Base-by-base conservation (phyloP, 352 stramenopile species). In the Globisporangium mamillatum region DNA sequence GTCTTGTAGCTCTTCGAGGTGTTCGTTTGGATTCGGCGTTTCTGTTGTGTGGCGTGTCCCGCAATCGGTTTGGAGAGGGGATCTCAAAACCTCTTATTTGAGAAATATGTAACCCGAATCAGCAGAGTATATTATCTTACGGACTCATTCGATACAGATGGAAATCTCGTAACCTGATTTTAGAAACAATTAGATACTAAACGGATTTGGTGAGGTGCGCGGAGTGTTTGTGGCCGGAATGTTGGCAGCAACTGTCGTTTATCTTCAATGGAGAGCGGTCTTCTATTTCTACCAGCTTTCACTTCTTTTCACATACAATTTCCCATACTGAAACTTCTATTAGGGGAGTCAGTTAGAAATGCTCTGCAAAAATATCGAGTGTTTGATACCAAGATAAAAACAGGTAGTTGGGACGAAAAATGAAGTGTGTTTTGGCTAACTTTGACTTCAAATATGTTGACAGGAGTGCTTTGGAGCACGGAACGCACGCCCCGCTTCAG, bases 1-100 rank as follows among this genome's bases (percentile, higher is more conserved):
- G 10, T n/a, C 22, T 57, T 14, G 53, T 8, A 27, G 53, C 4
- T 27, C 22, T 57, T 32, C 6, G 10, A 34, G 54, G 16, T 60
- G 6, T 60, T 46, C 55, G 32, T 60, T 25, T 27, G 27, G 16
- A 41, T 60, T 60, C 54, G 22, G 22, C 32, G 32, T 38, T 38
- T 38, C 16, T 14, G 20, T 24, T 20, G 8, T 3, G 8, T n/a
- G 10, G 54, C 25, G 18, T 60, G 55, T 41, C 27, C 27, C 54
- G 54, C 54, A 44, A 44, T 60, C 55, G 55, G 6, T 27, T 60
- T 60, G 4, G 27, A 38, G 53, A 32, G 50, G 50, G n/a, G n/a
- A 32, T 56, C n/a, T 12, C 20, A 32, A 8, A 32, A 32, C 12
- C 7, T 16, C 10, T 55, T 14, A 55, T 55, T 24, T 27, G 48